Evolutionary conservation across 441 rosid species (phyloP).

Genomic region (Syzygium malaccense): DNA sequence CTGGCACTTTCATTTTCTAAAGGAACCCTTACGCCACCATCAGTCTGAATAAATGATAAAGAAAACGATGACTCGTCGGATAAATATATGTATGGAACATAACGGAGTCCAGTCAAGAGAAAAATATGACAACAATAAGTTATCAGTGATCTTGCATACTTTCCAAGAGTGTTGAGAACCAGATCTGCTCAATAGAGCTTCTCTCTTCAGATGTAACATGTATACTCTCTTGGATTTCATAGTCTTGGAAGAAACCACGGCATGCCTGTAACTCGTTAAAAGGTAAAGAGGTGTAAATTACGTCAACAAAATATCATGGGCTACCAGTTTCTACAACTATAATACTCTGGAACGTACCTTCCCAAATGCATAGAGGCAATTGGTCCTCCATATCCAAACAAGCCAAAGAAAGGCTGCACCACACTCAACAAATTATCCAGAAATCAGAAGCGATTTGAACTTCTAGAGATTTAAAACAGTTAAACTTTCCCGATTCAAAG

Average conservation of each 20-base stretch:
- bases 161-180: conserved; percentile 43
- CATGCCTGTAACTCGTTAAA: conserved; percentile 26
- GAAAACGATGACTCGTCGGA: neutral
- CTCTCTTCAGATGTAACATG: conserved; percentile 43
- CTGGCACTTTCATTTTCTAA: conserved; percentile 26
- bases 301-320: neutral
- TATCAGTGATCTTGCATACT: conserved; percentile 24
- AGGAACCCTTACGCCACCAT: conserved; percentile 59
- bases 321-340: neutral
- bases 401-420: conserved; percentile 70
- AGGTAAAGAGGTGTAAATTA: neutral
- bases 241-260: conserved; percentile 60
- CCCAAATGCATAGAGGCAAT: conserved; percentile 72
- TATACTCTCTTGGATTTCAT: conserved; percentile 49
- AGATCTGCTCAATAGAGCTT: conserved; percentile 35
- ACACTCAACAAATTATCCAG: neutral
- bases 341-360: conserved; percentile 26
- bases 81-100: neutral
- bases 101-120: neutral
- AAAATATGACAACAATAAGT: neutral
- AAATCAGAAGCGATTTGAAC: neutral
- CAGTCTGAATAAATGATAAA: conserved; percentile 25
- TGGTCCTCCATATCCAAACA: conserved; percentile 85
- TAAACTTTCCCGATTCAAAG: neutral
- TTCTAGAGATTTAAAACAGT: neutral